Evolutionary conservation across 1,284 basidiomycete genomes (phyloP).

Genomic region (Mrakiaceae sp.): DNA sequence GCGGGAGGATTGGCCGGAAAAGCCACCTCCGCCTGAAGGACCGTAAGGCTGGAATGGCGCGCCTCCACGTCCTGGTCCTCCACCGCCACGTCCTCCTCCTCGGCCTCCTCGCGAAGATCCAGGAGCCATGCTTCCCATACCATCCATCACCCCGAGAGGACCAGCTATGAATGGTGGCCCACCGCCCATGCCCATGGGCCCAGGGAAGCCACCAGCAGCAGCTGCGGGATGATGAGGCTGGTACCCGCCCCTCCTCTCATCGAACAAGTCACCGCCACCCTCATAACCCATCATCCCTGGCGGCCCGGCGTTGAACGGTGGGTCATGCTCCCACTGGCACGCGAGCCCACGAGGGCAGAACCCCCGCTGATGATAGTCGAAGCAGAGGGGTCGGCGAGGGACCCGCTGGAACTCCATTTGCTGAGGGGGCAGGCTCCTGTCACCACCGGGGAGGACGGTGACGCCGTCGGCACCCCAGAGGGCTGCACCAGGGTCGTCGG

Average conservation of each 20-base stretch:
- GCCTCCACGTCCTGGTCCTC: constrained; percentile 15
- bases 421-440: background rate
- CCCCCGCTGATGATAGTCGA: constrained; percentile 81
- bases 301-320: constrained; percentile 30
- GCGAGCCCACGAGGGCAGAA: constrained; percentile 80
- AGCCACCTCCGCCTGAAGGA: background rate
- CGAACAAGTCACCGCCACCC: background rate
- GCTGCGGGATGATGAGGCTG: background rate
- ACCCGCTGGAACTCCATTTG: background rate
- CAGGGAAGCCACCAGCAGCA: constrained; percentile 1
- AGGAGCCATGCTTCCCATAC: background rate
- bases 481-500: background rate
- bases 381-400: constrained; percentile 44
- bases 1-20: constrained; percentile 12
- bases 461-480: background rate
- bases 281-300: background rate
- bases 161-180: background rate
- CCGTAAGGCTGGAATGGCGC: background rate
- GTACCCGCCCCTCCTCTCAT: background rate
- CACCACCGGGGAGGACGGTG: background rate
- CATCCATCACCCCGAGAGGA: background rate
- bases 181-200: constrained; percentile 29
- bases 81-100: background rate
- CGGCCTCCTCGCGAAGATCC: background rate
- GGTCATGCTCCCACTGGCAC: constrained; percentile 82